A percentile compares a stretch with the other conserved stretches of the same genome.
Evolutionary conservation across 163 green algal genomes (phyloP).

Genomic region (Botryococcus braunii): DNA sequence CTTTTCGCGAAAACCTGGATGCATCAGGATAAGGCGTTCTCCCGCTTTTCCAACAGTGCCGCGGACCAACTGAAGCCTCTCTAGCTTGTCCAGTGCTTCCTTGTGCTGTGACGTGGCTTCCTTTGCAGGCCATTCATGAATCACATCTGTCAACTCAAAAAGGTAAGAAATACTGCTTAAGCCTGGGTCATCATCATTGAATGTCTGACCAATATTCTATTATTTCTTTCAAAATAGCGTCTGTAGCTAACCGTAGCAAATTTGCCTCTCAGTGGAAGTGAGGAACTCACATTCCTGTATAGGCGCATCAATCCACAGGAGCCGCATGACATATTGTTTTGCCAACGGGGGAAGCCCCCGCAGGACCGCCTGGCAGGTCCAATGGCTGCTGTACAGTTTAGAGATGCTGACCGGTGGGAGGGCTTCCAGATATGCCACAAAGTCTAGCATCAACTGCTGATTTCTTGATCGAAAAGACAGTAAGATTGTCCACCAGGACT

Average conservation of each 20-base stretch:
- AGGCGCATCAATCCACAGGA: conserved; percentile 53
- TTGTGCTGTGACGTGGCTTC: conserved; percentile 19
- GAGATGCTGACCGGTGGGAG: conserved; percentile 38
- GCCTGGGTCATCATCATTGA: background rate
- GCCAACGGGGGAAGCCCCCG: conserved; percentile 67
- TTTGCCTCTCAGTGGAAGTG: background rate
- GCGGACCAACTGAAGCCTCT: conserved; percentile 34
- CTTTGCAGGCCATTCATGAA: background rate
- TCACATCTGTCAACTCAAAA: background rate
- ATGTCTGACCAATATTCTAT: background rate
- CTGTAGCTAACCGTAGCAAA: background rate
- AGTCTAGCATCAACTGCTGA: too few relatives aligned
- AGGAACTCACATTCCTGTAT: conserved; percentile 37
- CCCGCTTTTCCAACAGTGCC: conserved; percentile 8
- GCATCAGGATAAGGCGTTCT: conserved; percentile 16
- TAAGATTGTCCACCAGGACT: too few relatives aligned
- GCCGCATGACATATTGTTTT: conserved; percentile 74
- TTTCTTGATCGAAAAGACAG: too few relatives aligned
- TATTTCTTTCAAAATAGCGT: background rate
- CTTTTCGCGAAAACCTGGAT: conserved; percentile 37
- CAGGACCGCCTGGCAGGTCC: conserved; percentile 72
- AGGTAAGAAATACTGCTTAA: background rate
- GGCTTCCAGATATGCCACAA: conserved; percentile 52
- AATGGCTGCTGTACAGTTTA: conserved; percentile 58
- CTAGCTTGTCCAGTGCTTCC: conserved; percentile 29